Base-by-base conservation (phyloP, 2,329 filamentous ascomycete genomes). In the Botrytis deweyae region DNA sequence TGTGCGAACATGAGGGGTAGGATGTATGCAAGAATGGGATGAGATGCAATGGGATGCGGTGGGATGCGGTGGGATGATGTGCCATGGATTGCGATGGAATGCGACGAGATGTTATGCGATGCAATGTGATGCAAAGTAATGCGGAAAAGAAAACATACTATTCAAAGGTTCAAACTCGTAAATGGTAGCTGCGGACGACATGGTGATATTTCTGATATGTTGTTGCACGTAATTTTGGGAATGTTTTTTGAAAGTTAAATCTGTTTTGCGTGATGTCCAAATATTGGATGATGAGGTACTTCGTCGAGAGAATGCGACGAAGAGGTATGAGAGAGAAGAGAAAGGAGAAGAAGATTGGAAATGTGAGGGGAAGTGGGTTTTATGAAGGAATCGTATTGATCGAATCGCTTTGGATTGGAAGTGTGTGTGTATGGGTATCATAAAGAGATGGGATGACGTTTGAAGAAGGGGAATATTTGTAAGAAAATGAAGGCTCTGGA, bases 151-250 rank as follows among this genome's bases (percentile, higher is more conserved):
- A 33, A 67, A 88, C 91, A 76, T 86, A 94, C 92, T 94, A 84
- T 95, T 90, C 78, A 92, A 88, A 77, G 93, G 91, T 85, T 91
- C 93, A 84, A 97, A 97, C 82, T 95, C 92, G 87, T 92, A 96
- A 83, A 97, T 93, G 73, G 82, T 86, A 33, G 90, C 91, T 78
- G 90, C 90, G 72, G 90, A 91, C 42, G 91, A 84, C 91, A 93
- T 93, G 14, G 46, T 79, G 8, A 72, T 55, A 58, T 72, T 58
- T 42, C 72, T 58, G 10, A 72, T 29, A 67, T 72, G 61, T 67
- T 59, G 70, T 20, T 66, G 70, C 20, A 72, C 70, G 22, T 55
- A 67, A 33, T 22, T 55, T 4, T 29, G 44, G 4, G 70, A 72
- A 66, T 65, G 61, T 20, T 72, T 22, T 4, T 29, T 49, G 6